A percentile compares a stretch with the other conserved stretches of the same genome.
Evolutionary conservation across 768 basidiomycete genomes (phyloP).

Genomic region (Boletus reticuloceps): DNA sequence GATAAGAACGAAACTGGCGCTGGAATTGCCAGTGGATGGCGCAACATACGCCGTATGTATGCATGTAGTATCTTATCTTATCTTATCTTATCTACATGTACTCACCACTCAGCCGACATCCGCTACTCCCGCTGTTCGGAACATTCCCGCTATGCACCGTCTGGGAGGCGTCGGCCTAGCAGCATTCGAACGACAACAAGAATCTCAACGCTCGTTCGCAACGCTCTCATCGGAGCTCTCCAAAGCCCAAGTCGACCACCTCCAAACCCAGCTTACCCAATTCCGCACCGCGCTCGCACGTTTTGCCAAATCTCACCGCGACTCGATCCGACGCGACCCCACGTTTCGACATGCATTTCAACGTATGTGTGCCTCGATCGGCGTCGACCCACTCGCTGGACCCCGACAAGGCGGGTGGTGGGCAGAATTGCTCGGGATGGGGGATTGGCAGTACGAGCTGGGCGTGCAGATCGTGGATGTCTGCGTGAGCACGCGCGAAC

Average conservation of each 20-base stretch:
- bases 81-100: slow-evolving; percentile 14
- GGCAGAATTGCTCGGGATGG: slow-evolving; percentile 82
- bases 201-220: slow-evolving; percentile 77
- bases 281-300: slow-evolving; percentile 77
- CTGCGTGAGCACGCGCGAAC: slow-evolving; percentile 81
- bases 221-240: slow-evolving; percentile 79
- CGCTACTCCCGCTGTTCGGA: no score
- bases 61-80: neutral
- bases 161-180: slow-evolving; percentile 83
- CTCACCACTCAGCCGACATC: no score
- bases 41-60: no score
- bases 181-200: slow-evolving; percentile 85
- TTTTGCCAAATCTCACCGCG: slow-evolving; percentile 83
- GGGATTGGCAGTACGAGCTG: slow-evolving; percentile 95
- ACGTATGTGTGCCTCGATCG: slow-evolving; percentile 92
- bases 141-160: slow-evolving; percentile 55
- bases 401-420: slow-evolving; percentile 87
- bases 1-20: no score
- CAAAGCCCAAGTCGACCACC: slow-evolving; percentile 68
- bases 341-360: slow-evolving; percentile 90
- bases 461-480: slow-evolving; percentile 94
- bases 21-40: no score
- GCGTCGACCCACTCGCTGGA: slow-evolving; percentile 91
- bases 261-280: slow-evolving; percentile 77
- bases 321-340: slow-evolving; percentile 80